Conservation (phyloP, 352 stramenopile species). For the Globisporangium ultimum region DNA sequence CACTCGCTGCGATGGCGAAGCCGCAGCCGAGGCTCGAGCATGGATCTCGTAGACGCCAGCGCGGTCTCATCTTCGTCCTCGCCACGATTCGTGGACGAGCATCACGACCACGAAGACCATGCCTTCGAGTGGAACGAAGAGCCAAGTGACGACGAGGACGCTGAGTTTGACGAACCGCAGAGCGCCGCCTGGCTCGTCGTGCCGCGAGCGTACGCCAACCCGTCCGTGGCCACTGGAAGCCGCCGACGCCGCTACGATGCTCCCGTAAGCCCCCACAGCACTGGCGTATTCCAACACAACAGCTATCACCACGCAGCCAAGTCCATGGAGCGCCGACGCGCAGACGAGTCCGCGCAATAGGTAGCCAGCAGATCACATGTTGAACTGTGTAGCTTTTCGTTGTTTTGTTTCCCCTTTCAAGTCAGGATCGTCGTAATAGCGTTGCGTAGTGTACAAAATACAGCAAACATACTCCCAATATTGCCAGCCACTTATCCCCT, state of each 20-base stretch:
- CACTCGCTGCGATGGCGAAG: constrained; percentile 50
- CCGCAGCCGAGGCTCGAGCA: constrained; percentile 47
- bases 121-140: constrained; percentile 11
- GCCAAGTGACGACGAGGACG: constrained; percentile 23
- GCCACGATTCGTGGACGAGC: too few species aligned
- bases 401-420: too few species aligned
- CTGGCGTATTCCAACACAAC: too few species aligned
- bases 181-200: constrained; percentile 40
- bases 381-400: too few species aligned
- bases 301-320: constrained; percentile 3
- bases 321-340: constrained; percentile 8
- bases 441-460: too few species aligned
- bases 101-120: too few species aligned
- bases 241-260: background rate
- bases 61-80: too few species aligned
- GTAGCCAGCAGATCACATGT: too few species aligned
- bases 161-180: constrained; percentile 31
- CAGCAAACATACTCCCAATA: too few species aligned
- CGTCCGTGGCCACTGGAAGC: background rate
- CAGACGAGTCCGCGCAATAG: background rate
- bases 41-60: constrained; percentile 19
- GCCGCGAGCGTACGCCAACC: constrained; percentile 28
- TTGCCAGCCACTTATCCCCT: too few species aligned
- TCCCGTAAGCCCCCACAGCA: background rate
- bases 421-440: too few species aligned